Evolutionary conservation across 495 filamentous ascomycete genomes (phyloP).

Genomic region (Letharia columbiana): DNA sequence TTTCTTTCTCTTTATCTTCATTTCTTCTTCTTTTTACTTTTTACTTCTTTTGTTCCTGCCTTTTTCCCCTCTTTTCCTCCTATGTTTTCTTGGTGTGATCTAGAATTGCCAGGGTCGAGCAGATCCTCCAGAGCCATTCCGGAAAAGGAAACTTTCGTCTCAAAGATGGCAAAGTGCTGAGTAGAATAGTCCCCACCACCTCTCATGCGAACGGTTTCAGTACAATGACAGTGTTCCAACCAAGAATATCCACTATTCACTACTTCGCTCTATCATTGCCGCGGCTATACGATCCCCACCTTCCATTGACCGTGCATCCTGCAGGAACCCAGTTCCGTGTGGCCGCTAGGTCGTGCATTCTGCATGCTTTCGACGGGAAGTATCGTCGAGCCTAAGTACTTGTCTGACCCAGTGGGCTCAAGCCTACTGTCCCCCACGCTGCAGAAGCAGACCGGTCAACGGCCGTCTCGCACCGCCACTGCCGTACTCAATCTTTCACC

Average conservation of each 20-base stretch:
- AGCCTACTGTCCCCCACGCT: slow-evolving; percentile 13
- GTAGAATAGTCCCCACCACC: neutral
- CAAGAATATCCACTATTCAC: neutral
- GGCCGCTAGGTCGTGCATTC: slow-evolving; percentile 10
- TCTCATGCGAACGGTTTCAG: neutral
- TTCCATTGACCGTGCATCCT: slow-evolving; percentile 6
- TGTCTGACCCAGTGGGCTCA: neutral
- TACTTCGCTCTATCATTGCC: slow-evolving; percentile 3
- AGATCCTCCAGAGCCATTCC: neutral
- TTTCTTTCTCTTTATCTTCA: neutral
- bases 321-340: slow-evolving; percentile 10
- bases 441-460: slow-evolving; percentile 8
- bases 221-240: neutral
- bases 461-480: slow-evolving; percentile 11
- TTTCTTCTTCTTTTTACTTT: neutral
- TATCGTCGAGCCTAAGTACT: neutral
- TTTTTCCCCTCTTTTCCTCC: too few relatives aligned
- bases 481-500: slow-evolving; percentile 1
- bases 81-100: neutral
- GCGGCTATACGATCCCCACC: slow-evolving; percentile 13
- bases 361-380: slow-evolving; percentile 8
- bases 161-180: neutral
- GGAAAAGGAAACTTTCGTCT: neutral
- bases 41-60: neutral
- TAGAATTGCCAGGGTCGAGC: neutral